Percentiles rank a stretch among this genome's conserved stretches.
Evolutionary conservation across 306 rosid genomes (phyloP).

Genomic region (Rosa rugosa): DNA sequence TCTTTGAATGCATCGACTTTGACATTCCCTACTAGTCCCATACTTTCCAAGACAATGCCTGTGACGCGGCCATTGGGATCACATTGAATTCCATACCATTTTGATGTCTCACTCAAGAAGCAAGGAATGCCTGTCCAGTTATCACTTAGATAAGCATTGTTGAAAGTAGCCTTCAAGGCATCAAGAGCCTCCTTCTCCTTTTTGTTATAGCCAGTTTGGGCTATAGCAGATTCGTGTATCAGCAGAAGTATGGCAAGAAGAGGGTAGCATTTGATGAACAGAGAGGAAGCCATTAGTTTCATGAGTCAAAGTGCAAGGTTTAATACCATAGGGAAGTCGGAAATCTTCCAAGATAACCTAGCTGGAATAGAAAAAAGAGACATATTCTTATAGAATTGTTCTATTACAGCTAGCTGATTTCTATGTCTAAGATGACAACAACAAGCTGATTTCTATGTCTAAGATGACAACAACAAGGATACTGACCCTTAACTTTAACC

Average conservation of each 20-base stretch:
- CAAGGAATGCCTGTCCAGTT: constrained; percentile 50
- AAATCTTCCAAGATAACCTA: background rate
- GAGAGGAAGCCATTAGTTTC: background rate
- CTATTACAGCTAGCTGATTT: background rate
- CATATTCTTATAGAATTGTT: constrained; percentile 5
- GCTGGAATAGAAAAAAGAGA: background rate
- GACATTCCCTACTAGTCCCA: constrained; percentile 30
- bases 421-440: constrained; percentile 6
- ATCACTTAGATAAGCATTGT: constrained; percentile 30
- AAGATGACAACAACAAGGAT: background rate
- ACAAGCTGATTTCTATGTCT: background rate
- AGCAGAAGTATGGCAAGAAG: background rate
- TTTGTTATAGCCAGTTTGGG: constrained; percentile 26
- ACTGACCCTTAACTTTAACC: background rate
- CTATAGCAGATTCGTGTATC: constrained; percentile 9
- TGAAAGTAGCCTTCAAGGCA: constrained; percentile 36
- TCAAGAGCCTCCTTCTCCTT: constrained; percentile 44
- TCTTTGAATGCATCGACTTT: constrained; percentile 12
- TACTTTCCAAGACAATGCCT: constrained; percentile 21
- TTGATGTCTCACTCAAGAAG: constrained; percentile 18
- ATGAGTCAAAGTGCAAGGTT: constrained; percentile 1
- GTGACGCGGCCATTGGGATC: constrained; percentile 27
- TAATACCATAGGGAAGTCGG: background rate
- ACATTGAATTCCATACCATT: constrained; percentile 55
- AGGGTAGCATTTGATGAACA: background rate